Conservation (phyloP, 345 rosid genomes). For the Mallotus nudiflorus region DNA sequence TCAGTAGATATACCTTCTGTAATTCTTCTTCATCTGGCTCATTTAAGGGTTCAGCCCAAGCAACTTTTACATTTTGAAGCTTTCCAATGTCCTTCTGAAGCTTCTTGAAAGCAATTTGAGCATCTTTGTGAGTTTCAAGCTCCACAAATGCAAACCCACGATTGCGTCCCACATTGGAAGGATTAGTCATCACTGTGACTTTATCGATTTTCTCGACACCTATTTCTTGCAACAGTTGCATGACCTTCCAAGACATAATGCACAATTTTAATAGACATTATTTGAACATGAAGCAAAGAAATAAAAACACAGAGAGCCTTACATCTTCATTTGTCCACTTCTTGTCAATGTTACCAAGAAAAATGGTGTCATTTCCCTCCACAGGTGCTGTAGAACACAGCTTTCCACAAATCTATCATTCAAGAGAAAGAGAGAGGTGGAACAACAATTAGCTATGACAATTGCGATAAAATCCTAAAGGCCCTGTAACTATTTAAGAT, state of each 20-base stretch:
- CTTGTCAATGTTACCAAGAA: conserved; percentile 38
- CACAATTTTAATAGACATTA: conserved; percentile 1
- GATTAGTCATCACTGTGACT: conserved; percentile 32
- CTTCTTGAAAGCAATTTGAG: conserved; percentile 33
- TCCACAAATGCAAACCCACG: conserved; percentile 40
- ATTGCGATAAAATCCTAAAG: background rate
- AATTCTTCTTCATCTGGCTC: conserved; percentile 40
- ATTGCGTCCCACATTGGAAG: conserved; percentile 27
- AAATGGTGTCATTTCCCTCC: conserved; percentile 38
- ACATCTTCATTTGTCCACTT: conserved; percentile 36
- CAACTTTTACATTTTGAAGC: conserved; percentile 28
- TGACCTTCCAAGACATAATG: conserved; percentile 25
- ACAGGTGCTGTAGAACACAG: conserved; percentile 30
- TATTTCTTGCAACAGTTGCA: conserved; percentile 24
- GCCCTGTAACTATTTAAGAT: background rate
- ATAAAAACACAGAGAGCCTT: conserved; percentile 13
- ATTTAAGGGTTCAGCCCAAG: conserved; percentile 37
- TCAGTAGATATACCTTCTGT: conserved; percentile 25
- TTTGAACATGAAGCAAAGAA: background rate
- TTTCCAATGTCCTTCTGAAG: conserved; percentile 27
- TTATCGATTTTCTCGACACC: conserved; percentile 35
- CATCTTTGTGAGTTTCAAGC: conserved; percentile 35
- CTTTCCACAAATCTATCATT: conserved; percentile 33
- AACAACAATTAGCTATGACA: background rate
- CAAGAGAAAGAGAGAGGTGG: background rate